phyloP scores from a whole-genome alignment of 2,329 filamentous ascomycete species.

The Cryphonectria japonica region DNA sequence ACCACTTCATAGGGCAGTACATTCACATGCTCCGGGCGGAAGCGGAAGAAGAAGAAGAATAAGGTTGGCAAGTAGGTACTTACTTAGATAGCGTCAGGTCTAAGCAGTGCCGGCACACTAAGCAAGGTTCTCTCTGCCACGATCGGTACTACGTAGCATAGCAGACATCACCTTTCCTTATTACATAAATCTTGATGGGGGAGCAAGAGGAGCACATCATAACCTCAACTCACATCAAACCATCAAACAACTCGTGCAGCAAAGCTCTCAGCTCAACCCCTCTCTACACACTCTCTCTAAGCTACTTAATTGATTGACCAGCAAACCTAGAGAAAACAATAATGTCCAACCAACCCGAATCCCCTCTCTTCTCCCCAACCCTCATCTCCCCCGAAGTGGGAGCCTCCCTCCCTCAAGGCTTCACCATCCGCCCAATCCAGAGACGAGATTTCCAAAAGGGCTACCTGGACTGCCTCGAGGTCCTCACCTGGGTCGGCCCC shows the following conservation, averaged over 20 bases:
- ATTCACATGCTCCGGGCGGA: neutral
- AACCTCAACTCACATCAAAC: neutral
- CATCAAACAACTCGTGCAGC: no score
- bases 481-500: slow-evolving; percentile 78
- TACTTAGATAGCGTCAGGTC: neutral
- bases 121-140: neutral
- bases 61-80: neutral
- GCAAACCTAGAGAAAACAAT: neutral
- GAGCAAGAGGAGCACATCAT: neutral
- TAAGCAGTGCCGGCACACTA: neutral
- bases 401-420: slow-evolving; percentile 66
- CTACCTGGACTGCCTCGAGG: slow-evolving; percentile 75
- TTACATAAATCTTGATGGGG: neutral
- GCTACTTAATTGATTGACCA: no score
- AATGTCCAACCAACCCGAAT: slow-evolving; percentile 7
- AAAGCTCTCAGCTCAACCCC: neutral
- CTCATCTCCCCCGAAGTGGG: slow-evolving; percentile 68
- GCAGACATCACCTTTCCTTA: neutral
- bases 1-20: neutral
- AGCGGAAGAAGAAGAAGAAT: neutral
- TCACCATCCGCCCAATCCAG: slow-evolving; percentile 71
- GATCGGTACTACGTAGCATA: neutral
- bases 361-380: slow-evolving; percentile 62
- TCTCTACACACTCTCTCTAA: neutral
- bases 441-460: slow-evolving; percentile 69